These are phyloP conservation scores for Penicillium malachiteum DNA, from an alignment of 495 filamentous ascomycete species.

Conservation along the genomic window DNA sequence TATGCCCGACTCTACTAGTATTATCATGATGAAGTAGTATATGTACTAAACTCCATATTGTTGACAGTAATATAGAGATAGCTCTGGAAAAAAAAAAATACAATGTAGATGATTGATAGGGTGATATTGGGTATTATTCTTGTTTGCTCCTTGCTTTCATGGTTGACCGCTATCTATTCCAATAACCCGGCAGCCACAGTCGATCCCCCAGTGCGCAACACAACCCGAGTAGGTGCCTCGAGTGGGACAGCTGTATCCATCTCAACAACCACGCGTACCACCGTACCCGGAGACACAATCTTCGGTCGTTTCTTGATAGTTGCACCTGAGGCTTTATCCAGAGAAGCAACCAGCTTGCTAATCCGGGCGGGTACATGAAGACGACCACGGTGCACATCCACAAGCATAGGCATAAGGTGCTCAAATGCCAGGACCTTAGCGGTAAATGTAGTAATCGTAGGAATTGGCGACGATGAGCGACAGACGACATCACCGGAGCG, in stretches of 20 bases:
- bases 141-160: not conserved
- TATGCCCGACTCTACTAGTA: too few species aligned
- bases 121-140: not conserved
- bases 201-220: conserved; percentile 75
- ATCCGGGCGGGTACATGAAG: conserved; percentile 78
- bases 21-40: too few species aligned
- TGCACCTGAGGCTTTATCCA: conserved; percentile 72
- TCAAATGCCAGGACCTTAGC: conserved; percentile 88
- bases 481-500: conserved; percentile 84
- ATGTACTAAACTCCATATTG: too few species aligned
- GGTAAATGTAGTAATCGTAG: conserved; percentile 66
- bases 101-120: too few species aligned
- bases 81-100: too few species aligned
- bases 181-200: conserved; percentile 86
- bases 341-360: conserved; percentile 60
- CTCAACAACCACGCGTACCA: conserved; percentile 69
- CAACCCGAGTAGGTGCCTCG: conserved; percentile 72
- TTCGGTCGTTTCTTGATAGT: conserved; percentile 80
- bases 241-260: conserved; percentile 74
- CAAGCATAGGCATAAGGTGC: conserved; percentile 78
- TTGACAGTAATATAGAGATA: not conserved
- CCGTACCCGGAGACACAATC: conserved; percentile 68
- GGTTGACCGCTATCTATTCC: conserved; percentile 47
- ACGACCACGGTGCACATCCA: conserved; percentile 84
- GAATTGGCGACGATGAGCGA: conserved; percentile 62